These are phyloP conservation scores for Emericellopsis cladophorae DNA, from an alignment of 2,329 filamentous ascomycete genomes.

Conservation along the genomic window DNA sequence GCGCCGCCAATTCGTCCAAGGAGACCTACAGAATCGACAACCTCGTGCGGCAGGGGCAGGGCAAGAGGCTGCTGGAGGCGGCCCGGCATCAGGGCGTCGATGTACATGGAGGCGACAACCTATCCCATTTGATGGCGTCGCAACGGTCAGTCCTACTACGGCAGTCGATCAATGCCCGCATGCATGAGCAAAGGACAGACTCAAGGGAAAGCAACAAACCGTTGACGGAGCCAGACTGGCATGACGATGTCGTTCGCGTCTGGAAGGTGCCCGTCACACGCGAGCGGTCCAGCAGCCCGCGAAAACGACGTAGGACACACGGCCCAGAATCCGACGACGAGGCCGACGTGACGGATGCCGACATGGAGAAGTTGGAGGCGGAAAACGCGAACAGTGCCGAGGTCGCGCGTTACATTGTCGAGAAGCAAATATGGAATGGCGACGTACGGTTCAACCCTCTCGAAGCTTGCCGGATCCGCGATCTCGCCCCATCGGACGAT, in stretches of 20 bases:
- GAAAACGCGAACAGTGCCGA: conserved; percentile 1
- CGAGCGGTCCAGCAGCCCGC: conserved; percentile 18
- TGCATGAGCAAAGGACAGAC: conserved; percentile 51
- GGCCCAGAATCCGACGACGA: conserved; percentile 1
- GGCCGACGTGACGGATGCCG: neutral
- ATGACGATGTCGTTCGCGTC: conserved; percentile 65
- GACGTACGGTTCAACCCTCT: neutral
- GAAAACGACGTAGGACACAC: conserved; percentile 17
- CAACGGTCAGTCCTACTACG: conserved; percentile 77
- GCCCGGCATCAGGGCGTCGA: conserved; percentile 28
- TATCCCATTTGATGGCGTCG: conserved; percentile 71
- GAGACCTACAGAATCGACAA: conserved; percentile 26
- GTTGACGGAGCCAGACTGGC: conserved; percentile 48
- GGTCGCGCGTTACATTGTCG: conserved; percentile 16
- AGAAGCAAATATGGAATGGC: conserved; percentile 22
- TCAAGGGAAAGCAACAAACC: conserved; percentile 15
- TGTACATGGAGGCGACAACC: conserved; percentile 72
- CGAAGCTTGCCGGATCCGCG: neutral
- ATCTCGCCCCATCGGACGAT: conserved; percentile 15
- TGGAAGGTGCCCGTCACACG: conserved; percentile 56
- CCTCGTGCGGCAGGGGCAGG: conserved; percentile 13
- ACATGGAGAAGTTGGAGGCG: too few relatives aligned
- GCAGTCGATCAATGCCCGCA: conserved; percentile 61
- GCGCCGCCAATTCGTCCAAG: conserved; percentile 38
- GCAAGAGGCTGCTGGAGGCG: conserved; percentile 14